Conservation (phyloP, 306 rosid genomes). For the Medicago arabica region DNA sequence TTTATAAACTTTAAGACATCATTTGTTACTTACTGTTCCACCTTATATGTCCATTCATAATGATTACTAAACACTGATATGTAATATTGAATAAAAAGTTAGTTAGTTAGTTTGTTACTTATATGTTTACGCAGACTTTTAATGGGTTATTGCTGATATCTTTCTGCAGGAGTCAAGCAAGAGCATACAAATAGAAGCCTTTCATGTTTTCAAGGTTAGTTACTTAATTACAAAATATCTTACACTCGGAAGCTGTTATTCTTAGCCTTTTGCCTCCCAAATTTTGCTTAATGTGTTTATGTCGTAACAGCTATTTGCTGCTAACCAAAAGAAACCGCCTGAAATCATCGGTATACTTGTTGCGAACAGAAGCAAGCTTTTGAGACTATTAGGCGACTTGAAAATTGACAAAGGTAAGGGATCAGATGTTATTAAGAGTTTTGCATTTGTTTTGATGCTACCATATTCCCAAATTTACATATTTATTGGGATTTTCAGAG, state of each 20-base stretch:
- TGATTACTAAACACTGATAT: background rate
- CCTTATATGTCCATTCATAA: background rate
- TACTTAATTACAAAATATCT: background rate
- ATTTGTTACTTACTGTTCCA: background rate
- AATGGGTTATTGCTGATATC: constrained; percentile 35
- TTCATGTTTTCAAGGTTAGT: constrained; percentile 90
- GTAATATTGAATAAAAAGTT: constrained; percentile 7
- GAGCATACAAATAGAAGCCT: constrained; percentile 92
- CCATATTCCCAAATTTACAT: constrained; percentile 27
- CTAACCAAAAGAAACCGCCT: constrained; percentile 83
- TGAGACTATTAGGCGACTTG: constrained; percentile 84
- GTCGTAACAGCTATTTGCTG: constrained; percentile 75
- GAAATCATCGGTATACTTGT: constrained; percentile 79
- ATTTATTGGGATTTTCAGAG: constrained; percentile 56
- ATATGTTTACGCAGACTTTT: constrained; percentile 9
- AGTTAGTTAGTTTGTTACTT: background rate
- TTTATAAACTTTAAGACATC: background rate
- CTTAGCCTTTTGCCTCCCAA: constrained; percentile 3
- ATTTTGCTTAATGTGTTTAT: constrained; percentile 31
- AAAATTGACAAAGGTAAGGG: constrained; percentile 76
- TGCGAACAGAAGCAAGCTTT: constrained; percentile 81
- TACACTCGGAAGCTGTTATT: constrained; percentile 23
- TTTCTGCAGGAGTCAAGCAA: constrained; percentile 84
- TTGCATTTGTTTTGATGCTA: constrained; percentile 26
- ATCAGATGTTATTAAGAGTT: constrained; percentile 5